Evolutionary conservation across 2,329 filamentous ascomycete species (phyloP), one percentile per base, ranked within the genome.

Genomic region (Ploettnerulaceae sp.): DNA sequence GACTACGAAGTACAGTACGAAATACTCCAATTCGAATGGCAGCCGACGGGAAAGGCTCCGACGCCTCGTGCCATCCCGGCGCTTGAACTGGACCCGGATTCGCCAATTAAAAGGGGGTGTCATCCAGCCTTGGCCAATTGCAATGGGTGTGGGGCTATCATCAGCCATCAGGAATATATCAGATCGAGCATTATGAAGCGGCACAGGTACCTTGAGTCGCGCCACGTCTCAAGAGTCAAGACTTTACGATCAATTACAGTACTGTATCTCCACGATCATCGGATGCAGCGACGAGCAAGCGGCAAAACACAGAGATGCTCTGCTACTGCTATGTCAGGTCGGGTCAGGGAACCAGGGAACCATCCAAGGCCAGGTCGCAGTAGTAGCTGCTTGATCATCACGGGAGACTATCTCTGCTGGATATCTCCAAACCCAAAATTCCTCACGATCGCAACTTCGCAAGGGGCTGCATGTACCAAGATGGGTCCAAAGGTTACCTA

Each of bases 81-180:
- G 53, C 53, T 55, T 55, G 42, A 39, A 37, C 36, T 42, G 21
- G n/a, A 28, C 51, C 31, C 34, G 44, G 48, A 55, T 55, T 55
- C 42, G 53, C 37, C 41, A 26, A 51, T 33, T 22, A 35, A 15
- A 36, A 35, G 31, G 26, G 34, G 34, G 25, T n/a, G n/a, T n/a
- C n/a, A n/a, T n/a, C n/a, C n/a, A n/a, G n/a, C n/a, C n/a, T n/a
- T n/a, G n/a, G n/a, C n/a, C n/a, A n/a, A n/a, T n/a, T n/a, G n/a
- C n/a, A n/a, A n/a, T n/a, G n/a, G n/a, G n/a, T n/a, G n/a, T n/a
- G n/a, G n/a, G n/a, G n/a, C 36, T 39, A 3, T 39, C 24, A 28
- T 39, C 25, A 26, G 36, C 36, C 8, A 29, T 8, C n/a, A 39
- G 36, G 36, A 39, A 12, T 24, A n/a, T 14, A 24, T 14, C 6